Percentiles rank a stretch among this genome's conserved stretches.
Conservation (phyloP, 2,329 filamentous ascomycete genomes). For the Neonectria punicea region DNA sequence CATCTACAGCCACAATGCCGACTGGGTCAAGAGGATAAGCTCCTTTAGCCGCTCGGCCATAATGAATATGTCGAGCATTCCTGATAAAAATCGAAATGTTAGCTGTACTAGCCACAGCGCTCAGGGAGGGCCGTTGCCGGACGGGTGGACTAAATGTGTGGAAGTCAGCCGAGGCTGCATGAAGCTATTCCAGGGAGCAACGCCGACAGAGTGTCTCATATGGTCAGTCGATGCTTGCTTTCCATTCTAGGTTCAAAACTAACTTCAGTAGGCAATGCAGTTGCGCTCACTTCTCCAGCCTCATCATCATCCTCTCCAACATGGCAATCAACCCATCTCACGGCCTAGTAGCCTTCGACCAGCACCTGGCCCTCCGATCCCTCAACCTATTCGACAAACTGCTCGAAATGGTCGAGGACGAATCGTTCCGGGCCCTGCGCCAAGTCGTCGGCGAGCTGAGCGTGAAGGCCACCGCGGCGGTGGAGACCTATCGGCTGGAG, state of each 20-base stretch:
- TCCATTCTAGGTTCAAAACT: not conserved
- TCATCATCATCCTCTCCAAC: slow-evolving; percentile 49
- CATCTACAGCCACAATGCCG: slow-evolving; percentile 50
- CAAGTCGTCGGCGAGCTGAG: slow-evolving; percentile 33
- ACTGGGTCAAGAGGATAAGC: slow-evolving; percentile 50
- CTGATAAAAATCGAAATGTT: not conserved
- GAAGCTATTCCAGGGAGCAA: slow-evolving; percentile 44
- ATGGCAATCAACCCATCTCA: slow-evolving; percentile 45
- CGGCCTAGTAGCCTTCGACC: slow-evolving; percentile 39
- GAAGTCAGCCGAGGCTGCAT: slow-evolving; percentile 49
- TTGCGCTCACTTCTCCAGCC: slow-evolving; percentile 47
- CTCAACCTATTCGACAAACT: slow-evolving; percentile 44
- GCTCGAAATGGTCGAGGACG: slow-evolving; percentile 32
- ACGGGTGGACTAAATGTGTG: slow-evolving; percentile 48
- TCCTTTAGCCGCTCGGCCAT: slow-evolving; percentile 42
- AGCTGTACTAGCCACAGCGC: slow-evolving; percentile 7
- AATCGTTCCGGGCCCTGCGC: slow-evolving; percentile 27
- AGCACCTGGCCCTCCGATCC: slow-evolving; percentile 42
- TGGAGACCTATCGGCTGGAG: slow-evolving; percentile 21
- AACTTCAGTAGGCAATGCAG: slow-evolving; percentile 40
- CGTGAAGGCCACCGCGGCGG: slow-evolving; percentile 31
- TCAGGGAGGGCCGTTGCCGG: slow-evolving; percentile 37
- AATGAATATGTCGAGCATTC: slow-evolving; percentile 25
- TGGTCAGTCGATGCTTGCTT: slow-evolving; percentile 38
- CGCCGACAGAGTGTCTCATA: slow-evolving; percentile 46